phyloP scores from a whole-genome alignment of 2,329 filamentous ascomycete species.

The Colletotrichum sp. region DNA sequence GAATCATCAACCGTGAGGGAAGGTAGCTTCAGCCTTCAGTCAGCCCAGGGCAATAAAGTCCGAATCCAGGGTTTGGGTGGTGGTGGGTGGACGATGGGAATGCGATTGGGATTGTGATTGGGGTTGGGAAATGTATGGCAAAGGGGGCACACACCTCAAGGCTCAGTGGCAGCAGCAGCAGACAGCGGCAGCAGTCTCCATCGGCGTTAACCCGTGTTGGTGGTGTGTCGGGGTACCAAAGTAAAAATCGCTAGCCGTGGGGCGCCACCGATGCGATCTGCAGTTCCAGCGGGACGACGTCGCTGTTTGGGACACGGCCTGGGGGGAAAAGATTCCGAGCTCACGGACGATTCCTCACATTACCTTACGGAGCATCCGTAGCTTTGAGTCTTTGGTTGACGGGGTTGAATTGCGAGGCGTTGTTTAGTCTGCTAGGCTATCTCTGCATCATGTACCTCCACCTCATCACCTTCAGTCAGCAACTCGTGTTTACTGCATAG shows the following conservation, averaged over 20 bases:
- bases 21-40: not conserved
- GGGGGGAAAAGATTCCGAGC: not conserved
- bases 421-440: not conserved
- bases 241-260: not conserved
- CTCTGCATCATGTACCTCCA: not conserved
- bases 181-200: not conserved
- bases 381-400: not conserved
- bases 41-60: not conserved
- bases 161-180: not conserved
- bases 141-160: not conserved
- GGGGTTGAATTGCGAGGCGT: not conserved
- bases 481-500: not conserved
- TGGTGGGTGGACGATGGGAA: not conserved
- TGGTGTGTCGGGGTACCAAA: not conserved
- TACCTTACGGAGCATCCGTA: not conserved
- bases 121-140: not conserved
- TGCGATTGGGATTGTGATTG: not conserved
- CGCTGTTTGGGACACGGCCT: not conserved
- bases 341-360: not conserved
- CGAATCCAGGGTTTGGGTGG: not conserved
- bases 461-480: not conserved
- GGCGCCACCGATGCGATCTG: constrained; percentile 8
- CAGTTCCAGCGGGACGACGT: constrained; percentile 7
- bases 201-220: not conserved
- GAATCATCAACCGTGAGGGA: not conserved